Evolutionary conservation across 805 yeast species (phyloP), one percentile per base, ranked within the genome.

Genomic region (Tetrapisispora fleetii): DNA sequence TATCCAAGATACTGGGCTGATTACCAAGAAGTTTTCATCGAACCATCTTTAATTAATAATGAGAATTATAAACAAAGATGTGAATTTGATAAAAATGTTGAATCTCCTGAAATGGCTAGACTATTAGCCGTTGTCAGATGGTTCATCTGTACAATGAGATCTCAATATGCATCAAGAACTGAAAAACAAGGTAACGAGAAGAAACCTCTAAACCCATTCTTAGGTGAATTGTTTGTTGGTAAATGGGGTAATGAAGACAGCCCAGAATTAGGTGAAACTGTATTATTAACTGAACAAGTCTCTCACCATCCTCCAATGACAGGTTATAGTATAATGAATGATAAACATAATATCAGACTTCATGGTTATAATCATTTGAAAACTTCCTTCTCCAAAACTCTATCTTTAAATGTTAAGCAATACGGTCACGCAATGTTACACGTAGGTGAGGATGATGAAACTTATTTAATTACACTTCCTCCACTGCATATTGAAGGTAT

Each of bases 281-380:
- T 80, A 13, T 72, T 91, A 61, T 69, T 88, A 48, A 79, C 90
- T 54, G 99, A 93, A 68, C 99, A 93, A 69, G 97, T 93, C 14
- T 81, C 90, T 52, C 99, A 93, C 69, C 99, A 93, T 67, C 99
- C 99, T 17, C 98, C 99, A 24, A 83, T 85, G 35, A 90, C 98
- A n/a, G 97, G 93, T 7, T 93, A 89, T 64, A 78, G 89, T 40
- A 77, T 93, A 48, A 70, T 78, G 60, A 89, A 89, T 64, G 85
- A 81, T 53, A 78, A 79, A 58, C 75, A 83, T 64, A 75, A 81
- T 33, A 82, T 83, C 24, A 68, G 72, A 39, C 72, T 89, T 53
- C 85, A 90, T 66, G 99, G 99, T 47, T 91, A 87, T 70, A 90
- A 86, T 62, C 91, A 91, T 37, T 79, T 91, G 60, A 85, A 79